Evolutionary conservation across 306 rosid species (phyloP).

Genomic region (Castanopsis chinensis): DNA sequence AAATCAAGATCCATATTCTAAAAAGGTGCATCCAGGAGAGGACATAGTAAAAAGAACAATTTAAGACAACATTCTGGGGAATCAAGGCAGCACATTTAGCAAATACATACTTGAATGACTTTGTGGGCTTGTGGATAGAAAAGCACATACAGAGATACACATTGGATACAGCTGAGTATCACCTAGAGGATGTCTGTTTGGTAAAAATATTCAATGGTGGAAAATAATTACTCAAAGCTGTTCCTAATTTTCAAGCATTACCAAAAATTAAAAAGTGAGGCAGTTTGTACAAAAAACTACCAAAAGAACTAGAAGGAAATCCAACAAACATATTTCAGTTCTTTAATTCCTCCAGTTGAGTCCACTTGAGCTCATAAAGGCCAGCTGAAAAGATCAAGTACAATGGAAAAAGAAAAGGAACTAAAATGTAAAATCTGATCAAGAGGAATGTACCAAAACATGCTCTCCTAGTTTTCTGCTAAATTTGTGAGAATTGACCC

Average conservation of each 20-base stretch:
- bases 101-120: not conserved
- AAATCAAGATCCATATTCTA: not conserved
- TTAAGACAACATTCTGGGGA: not conserved
- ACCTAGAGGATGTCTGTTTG: not conserved
- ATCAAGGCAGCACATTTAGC: not conserved
- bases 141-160: slow-evolving; percentile 18
- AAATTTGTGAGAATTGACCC: too few relatives aligned
- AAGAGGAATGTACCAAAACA: too few relatives aligned
- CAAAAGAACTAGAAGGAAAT: slow-evolving; percentile 19
- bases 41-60: not conserved
- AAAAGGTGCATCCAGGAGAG: not conserved
- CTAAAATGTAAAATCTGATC: not conserved
- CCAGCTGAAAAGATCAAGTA: not conserved
- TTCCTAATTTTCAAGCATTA: not conserved
- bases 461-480: too few relatives aligned
- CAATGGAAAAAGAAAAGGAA: not conserved
- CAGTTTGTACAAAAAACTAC: not conserved
- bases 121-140: not conserved
- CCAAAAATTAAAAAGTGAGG: not conserved
- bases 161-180: not conserved
- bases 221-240: not conserved
- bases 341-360: not conserved
- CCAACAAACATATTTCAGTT: not conserved
- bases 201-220: not conserved
- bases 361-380: not conserved